Conservation (phyloP, 2,329 filamentous ascomycete genomes). For the Aureobasidium lini region DNA sequence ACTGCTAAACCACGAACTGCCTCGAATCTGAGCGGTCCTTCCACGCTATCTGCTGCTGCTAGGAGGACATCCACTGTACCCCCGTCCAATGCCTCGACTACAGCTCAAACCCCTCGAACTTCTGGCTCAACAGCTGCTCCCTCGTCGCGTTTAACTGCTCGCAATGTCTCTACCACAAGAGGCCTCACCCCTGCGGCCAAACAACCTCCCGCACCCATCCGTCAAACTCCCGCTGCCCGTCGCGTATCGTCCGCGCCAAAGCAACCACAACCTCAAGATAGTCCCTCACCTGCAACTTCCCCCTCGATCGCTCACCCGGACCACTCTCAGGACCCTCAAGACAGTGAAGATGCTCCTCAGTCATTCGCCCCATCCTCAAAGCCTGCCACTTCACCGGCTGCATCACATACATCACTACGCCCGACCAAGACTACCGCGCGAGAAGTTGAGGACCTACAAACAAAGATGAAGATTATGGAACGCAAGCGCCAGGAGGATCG, state of each 20-base stretch:
- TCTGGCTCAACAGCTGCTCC: neutral
- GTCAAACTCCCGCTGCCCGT: neutral
- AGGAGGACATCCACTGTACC: constrained; percentile 25
- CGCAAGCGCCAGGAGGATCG: constrained; percentile 79
- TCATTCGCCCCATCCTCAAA: constrained; percentile 20
- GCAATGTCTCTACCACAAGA: constrained; percentile 24
- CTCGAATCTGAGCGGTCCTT: constrained; percentile 29
- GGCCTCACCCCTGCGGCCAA: constrained; percentile 1
- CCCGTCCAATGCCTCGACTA: constrained; percentile 26
- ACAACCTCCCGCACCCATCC: neutral
- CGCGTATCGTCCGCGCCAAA: neutral
- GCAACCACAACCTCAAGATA: neutral
- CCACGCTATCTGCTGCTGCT: constrained; percentile 39
- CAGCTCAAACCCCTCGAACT: constrained; percentile 48
- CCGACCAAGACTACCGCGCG: constrained; percentile 36
- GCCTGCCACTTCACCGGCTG: constrained; percentile 26
- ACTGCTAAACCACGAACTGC: constrained; percentile 44
- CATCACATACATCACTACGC: constrained; percentile 15
- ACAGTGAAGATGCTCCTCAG: neutral
- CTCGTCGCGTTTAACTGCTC: constrained; percentile 29
- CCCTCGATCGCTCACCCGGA: neutral
- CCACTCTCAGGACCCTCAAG: neutral
- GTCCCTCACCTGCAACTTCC: neutral
- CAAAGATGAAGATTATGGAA: constrained; percentile 79
- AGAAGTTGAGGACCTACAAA: constrained; percentile 80